Base-by-base conservation (phyloP, 257 asterid genomes). In the Penstemon barbatus region DNA sequence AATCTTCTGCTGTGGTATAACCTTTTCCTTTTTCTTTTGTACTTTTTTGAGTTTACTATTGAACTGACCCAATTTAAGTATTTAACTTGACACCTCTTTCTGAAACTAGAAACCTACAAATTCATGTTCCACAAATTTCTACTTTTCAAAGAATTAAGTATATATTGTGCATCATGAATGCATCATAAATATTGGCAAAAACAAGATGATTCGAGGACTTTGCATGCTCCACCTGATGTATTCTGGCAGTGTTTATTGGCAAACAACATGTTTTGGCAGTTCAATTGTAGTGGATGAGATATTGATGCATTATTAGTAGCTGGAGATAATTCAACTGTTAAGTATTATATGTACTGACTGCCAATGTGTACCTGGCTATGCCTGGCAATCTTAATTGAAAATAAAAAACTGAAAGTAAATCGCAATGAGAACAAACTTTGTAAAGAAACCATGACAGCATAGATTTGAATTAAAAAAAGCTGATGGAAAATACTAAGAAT, bases 1-100 rank as follows among this genome's bases (percentile, higher is more conserved):
- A 87, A 77, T 76, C 93, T 67, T 89, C 89, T 79, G 86, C 95
- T 45, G 84, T 94, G 84, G 99, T 94, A 94, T 81, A 77, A 57
- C 71, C 33, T 25, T 25, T 25, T 25, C 33, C 33, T 66, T 48
- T 68, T 57, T 73, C 72, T 65, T 42, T 42, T 65, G 25, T 38
- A 60, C 41, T 53, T 41, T 54, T 44, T 39, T 69, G n/a, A 42
- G 42, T 54, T 51, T 5, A 43, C 59, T 61, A 15, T 43, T 65
- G 33, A 62, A 15, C 57, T 36, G 49, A 42, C 60, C 39, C 25
- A 69, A 66, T 9, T 70, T 25, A 25, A 25, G 33, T 25, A 25
- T 25, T 25, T 61, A 12, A 46, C 73, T 71, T 54, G 58, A 25
- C 73, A 58, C 59, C 41, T 50, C 9, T 42, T 46, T 2, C 38